phyloP scores from a whole-genome alignment of 106 monocot species.

The Acanthochlamys bracteata region DNA sequence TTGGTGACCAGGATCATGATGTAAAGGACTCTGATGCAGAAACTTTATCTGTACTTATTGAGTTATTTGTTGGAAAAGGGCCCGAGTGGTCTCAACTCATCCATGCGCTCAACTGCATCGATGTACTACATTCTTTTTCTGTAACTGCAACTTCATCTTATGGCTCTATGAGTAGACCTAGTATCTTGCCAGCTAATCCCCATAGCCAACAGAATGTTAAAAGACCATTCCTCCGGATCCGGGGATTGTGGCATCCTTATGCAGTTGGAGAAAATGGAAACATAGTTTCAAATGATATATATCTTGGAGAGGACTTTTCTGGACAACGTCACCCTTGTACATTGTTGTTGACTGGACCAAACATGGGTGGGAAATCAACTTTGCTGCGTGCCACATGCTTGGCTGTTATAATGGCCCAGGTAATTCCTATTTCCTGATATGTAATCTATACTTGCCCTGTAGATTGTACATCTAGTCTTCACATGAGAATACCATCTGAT shows the following conservation, averaged over 20 bases:
- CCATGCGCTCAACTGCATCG: slow-evolving; percentile 49
- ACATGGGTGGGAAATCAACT: slow-evolving; percentile 99
- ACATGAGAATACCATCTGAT: neutral
- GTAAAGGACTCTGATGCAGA: slow-evolving; percentile 70
- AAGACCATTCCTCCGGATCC: slow-evolving; percentile 41
- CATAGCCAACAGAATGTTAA: neutral
- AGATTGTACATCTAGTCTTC: neutral
- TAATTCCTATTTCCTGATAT: slow-evolving; percentile 11
- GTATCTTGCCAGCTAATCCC: slow-evolving; percentile 28
- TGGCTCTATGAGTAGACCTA: slow-evolving; percentile 62
- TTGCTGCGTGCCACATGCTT: slow-evolving; percentile 88
- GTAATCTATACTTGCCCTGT: neutral
- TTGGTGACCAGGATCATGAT: slow-evolving; percentile 45
- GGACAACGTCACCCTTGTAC: slow-evolving; percentile 35
- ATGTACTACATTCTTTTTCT: slow-evolving; percentile 86
- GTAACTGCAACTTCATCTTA: slow-evolving; percentile 31
- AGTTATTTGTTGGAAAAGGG: slow-evolving; percentile 47
- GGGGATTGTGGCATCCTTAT: slow-evolving; percentile 95
- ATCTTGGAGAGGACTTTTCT: slow-evolving; percentile 42
- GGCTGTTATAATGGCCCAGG: slow-evolving; percentile 88
- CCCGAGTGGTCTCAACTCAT: slow-evolving; percentile 69
- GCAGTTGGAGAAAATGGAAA: slow-evolving; percentile 54
- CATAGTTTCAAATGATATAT: slow-evolving; percentile 78
- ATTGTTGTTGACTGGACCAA: slow-evolving; percentile 89
- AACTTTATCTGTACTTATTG: slow-evolving; percentile 48